Conservation (phyloP, 1,139 yeast species). For the Suhomyces ambrosiae region DNA sequence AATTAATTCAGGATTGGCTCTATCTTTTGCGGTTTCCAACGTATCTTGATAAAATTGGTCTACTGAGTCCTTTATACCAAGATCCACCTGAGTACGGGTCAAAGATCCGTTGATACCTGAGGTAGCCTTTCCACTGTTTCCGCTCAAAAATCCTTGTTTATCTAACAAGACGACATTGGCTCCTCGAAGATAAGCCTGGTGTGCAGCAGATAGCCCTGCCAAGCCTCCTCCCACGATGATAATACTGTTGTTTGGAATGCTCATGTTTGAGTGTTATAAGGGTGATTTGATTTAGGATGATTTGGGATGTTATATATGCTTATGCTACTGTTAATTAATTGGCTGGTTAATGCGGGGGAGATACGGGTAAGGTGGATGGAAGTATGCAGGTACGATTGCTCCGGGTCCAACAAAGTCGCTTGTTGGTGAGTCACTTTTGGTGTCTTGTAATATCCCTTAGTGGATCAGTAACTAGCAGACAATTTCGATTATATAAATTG, state of each 20-base stretch:
- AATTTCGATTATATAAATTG: no score
- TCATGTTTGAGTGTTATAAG: constrained; percentile 3
- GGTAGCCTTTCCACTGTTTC: constrained; percentile 80
- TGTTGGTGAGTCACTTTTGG: no score
- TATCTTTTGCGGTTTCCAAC: constrained; percentile 60
- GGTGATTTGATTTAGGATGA: neutral
- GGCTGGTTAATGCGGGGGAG: constrained; percentile 8
- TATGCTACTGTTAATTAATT: neutral
- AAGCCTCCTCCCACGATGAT: constrained; percentile 80
- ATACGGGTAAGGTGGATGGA: neutral
- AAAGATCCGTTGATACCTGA: constrained; percentile 80
- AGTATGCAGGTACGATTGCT: neutral
- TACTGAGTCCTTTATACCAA: constrained; percentile 55
- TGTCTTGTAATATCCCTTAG: no score
- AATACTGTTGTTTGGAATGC: constrained; percentile 42
- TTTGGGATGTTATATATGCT: neutral
- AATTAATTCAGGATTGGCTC: constrained; percentile 59
- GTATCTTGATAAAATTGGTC: constrained; percentile 68
- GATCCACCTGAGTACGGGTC: constrained; percentile 59
- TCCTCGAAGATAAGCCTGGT: constrained; percentile 59
- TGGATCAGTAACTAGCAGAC: no score
- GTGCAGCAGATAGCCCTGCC: constrained; percentile 79
- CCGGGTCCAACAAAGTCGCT: no score
- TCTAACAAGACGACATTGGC: constrained; percentile 62
- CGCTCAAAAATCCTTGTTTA: constrained; percentile 67